A percentile compares a stretch with the other conserved stretches of the same genome.
phyloP scores from a whole-genome alignment of 768 basidiomycete species.

The Pulveroboletus frians region DNA sequence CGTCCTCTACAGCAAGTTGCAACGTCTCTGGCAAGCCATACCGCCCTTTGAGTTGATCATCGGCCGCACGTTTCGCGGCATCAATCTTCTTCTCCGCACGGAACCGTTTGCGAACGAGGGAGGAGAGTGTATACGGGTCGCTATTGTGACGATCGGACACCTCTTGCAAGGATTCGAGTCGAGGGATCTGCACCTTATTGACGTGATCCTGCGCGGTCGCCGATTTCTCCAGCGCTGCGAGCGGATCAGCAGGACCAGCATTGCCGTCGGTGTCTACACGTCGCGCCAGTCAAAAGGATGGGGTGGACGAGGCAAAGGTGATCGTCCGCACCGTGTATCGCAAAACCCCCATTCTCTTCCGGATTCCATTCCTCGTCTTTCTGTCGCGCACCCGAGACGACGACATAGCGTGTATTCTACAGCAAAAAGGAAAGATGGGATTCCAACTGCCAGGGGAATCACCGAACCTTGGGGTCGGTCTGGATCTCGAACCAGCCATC shows the following conservation, averaged over 20 bases:
- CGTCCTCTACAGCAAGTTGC: conserved; percentile 59
- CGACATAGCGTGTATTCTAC: conserved; percentile 94
- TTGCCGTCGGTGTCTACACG: conserved; percentile 63
- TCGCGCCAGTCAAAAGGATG: background rate
- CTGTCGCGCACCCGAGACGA: conserved; percentile 85
- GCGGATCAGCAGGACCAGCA: conserved; percentile 67
- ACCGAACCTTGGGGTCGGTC: conserved; percentile 87
- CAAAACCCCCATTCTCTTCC: conserved; percentile 91
- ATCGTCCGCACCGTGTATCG: conserved; percentile 63
- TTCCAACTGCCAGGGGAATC: background rate
- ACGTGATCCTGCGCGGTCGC: conserved; percentile 68
- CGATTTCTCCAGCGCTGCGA: conserved; percentile 86
- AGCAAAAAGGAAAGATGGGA: background rate
- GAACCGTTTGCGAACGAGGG: conserved; percentile 72
- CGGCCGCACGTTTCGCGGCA: conserved; percentile 58
- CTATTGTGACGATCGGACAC: conserved; percentile 73
- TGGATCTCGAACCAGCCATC: conserved; percentile 97
- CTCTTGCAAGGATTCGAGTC: conserved; percentile 73
- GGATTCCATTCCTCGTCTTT: conserved; percentile 98
- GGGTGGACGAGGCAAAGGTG: background rate
- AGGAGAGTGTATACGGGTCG: conserved; percentile 83
- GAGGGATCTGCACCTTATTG: conserved; percentile 70
- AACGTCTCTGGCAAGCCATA: conserved; percentile 76
- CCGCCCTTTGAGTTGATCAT: conserved; percentile 64
- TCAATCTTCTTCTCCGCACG: conserved; percentile 83